Evolutionary conservation across 257 asterid species (phyloP).

Genomic region (Capsicum baccatum): DNA sequence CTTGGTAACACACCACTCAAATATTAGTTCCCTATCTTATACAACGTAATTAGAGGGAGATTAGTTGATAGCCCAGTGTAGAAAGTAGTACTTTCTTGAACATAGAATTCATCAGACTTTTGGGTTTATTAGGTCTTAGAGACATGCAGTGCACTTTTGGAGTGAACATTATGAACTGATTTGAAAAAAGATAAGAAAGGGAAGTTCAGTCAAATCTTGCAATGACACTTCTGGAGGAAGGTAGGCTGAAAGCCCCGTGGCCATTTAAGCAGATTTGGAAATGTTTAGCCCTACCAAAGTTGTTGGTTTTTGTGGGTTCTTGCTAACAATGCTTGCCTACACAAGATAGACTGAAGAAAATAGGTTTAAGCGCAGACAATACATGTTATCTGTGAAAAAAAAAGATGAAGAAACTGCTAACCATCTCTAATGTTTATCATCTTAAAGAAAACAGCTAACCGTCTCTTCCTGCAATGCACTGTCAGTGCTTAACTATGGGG

Average conservation of each 20-base stretch:
- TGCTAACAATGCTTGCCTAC: not conserved
- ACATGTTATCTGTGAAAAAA: not conserved
- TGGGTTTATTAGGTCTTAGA: slow-evolving; percentile 19
- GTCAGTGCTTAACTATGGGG: not conserved
- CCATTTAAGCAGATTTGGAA: not conserved
- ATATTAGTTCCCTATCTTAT: not conserved
- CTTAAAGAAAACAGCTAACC: not conserved
- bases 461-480: not conserved
- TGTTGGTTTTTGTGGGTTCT: not conserved
- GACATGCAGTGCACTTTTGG: not conserved
- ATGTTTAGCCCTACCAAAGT: slow-evolving; percentile 6
- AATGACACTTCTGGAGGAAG: not conserved
- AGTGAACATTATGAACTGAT: not conserved
- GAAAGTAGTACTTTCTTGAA: not conserved
- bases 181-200: not conserved
- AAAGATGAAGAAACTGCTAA: not conserved
- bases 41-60: not conserved
- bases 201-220: not conserved
- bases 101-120: not conserved
- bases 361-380: not conserved
- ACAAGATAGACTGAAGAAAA: not conserved
- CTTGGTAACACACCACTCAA: not conserved
- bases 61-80: not conserved
- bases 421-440: too few species aligned
- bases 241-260: not conserved